A percentile compares a stretch with the other conserved stretches of the same genome.
Conservation (phyloP, 495 filamentous ascomycete species). For the Geopyxis carbonaria region DNA sequence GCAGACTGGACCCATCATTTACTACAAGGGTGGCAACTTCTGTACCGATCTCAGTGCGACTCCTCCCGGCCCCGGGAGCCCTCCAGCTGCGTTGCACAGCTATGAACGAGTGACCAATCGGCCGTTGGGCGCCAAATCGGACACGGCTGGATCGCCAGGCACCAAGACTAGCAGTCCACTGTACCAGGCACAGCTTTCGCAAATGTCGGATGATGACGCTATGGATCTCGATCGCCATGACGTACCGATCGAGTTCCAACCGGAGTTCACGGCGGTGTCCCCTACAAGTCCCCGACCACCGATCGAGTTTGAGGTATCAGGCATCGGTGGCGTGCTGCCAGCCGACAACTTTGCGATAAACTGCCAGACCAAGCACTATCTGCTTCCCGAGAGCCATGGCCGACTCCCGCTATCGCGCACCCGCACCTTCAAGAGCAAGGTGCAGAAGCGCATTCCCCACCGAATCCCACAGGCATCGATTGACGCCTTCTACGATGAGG, state of each 20-base stretch:
- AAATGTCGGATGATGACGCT: constrained; percentile 12
- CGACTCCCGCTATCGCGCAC: constrained; percentile 18
- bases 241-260: constrained; percentile 21
- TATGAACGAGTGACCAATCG: constrained; percentile 22
- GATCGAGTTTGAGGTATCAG: constrained; percentile 37
- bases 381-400: constrained; percentile 21
- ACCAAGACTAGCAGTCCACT: constrained; percentile 19
- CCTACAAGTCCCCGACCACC: constrained; percentile 12
- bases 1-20: constrained; percentile 53
- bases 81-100: not conserved
- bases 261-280: constrained; percentile 17
- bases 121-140: constrained; percentile 3
- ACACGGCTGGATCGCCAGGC: constrained; percentile 7
- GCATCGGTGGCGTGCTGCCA: constrained; percentile 39
- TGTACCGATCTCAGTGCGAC: constrained; percentile 46
- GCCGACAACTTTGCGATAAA: constrained; percentile 40
- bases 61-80: not conserved
- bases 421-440: constrained; percentile 20
- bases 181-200: not conserved
- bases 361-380: constrained; percentile 28
- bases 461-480: constrained; percentile 23
- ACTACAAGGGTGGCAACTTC: constrained; percentile 57
- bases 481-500: constrained; percentile 20
- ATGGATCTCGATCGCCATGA: constrained; percentile 21
- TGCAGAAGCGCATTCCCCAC: constrained; percentile 21